Evolutionary conservation across 345 rosid species (phyloP), one percentile per base, ranked within the genome.

Genomic region (Aegle marmelos): DNA sequence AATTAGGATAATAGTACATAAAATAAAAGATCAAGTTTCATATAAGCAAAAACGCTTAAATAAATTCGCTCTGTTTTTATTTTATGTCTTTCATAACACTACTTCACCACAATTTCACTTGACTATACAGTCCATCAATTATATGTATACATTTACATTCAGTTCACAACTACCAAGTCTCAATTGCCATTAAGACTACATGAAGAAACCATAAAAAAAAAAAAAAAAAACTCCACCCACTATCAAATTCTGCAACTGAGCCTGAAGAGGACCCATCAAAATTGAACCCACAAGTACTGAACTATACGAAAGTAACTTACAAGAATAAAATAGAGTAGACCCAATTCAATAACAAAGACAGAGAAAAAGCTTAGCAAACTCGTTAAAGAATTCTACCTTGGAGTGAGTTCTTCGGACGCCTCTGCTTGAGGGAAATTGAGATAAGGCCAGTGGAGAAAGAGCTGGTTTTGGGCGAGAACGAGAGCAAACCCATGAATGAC

Each of bases 371-470:
- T 63, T 33, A n/a, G 67, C 76, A 68, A 30, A 27, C 62, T 33
- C 28, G 22, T 21, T 7, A 39, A 83, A 78, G 74, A 45, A 80
- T 53, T 16, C 65, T 65, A 93, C 97, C 98, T 86, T 82, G 86
- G 63, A 90, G 80, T 25, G 87, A 69, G 77, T 31, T 84, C 65
- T 79, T 75, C 58, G 45, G 72, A 75, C 86, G 86, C 70, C 71
- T 86, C 1, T 58, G 87, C 8, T 79, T 82, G 82, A 85, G 41
- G 64, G 92, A 81, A 48, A 83, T 65, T 4, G 91, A 76, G 48
- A 81, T 50, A 76, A 79, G 57, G 63, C 78, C 75, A 74, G 86
- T 78, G 66, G 81, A 79, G 58, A 73, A 70, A 3, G 75, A 79
- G 70, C 77, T 41, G 71, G 50, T 54, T 74, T 80, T 82, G 50